A percentile compares a stretch with the other conserved stretches of the same genome.
These are phyloP conservation scores for Cystofilobasidium bisporidii DNA, from an alignment of 768 basidiomycete species.

Conservation along the genomic window DNA sequence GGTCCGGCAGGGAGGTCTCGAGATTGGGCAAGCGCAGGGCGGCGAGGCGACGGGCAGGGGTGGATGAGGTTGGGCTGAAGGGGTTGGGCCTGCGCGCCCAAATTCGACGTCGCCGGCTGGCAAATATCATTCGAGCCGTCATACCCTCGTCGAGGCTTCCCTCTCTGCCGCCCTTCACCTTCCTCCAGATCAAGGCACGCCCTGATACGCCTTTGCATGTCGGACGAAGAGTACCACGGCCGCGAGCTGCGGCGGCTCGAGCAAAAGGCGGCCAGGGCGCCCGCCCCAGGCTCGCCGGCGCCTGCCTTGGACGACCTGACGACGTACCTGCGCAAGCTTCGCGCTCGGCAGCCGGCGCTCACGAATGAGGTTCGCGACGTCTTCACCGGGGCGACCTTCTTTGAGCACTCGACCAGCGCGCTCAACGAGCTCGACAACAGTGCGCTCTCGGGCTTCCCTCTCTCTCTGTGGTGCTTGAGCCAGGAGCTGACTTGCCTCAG, in stretches of 20 bases:
- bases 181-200: not conserved
- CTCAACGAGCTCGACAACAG: not conserved
- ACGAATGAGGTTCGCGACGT: not conserved
- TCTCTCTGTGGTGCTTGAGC: not conserved
- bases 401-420: not conserved
- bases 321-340: not conserved
- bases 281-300: not conserved
- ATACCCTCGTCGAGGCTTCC: too few species aligned
- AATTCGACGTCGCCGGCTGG: too few species aligned
- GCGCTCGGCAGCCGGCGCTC: not conserved
- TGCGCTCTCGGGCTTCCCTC: not conserved
- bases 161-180: too few species aligned
- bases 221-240: conserved; percentile 3
- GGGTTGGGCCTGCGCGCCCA: too few species aligned
- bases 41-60: too few species aligned
- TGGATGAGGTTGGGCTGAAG: too few species aligned
- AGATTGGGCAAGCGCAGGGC: too few species aligned
- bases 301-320: not conserved
- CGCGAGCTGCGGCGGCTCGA: conserved; percentile 3
- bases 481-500: too few species aligned
- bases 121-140: too few species aligned
- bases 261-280: not conserved
- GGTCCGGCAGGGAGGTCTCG: too few species aligned
- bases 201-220: not conserved
- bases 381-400: not conserved